phyloP scores from a whole-genome alignment of 1,284 basidiomycete genomes.

The Melampsora abietis-canadensis region DNA sequence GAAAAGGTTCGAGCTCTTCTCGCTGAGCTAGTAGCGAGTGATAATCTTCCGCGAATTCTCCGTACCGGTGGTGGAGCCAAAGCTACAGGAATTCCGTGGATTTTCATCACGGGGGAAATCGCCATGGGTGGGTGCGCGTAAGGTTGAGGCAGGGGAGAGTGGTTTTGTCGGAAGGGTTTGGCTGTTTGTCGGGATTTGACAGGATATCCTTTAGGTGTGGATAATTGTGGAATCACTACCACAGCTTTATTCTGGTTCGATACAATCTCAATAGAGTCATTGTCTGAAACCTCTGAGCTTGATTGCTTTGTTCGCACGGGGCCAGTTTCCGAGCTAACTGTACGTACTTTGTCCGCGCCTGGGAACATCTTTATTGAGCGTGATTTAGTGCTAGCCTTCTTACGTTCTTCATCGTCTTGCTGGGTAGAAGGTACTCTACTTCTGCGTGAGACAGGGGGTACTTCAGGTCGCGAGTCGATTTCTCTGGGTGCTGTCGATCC shows the following conservation, averaged over 20 bases:
- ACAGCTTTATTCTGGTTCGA: neutral
- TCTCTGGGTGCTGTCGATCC: too few species aligned
- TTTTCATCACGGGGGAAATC: neutral
- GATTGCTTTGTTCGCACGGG: too few species aligned
- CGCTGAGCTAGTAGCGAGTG: slow-evolving; percentile 33
- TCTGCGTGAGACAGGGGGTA: too few species aligned
- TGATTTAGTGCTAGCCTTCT: too few species aligned
- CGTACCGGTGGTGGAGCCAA: slow-evolving; percentile 4
- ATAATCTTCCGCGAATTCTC: slow-evolving; percentile 25
- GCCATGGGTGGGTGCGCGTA: slow-evolving; percentile 2
- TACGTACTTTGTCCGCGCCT: too few species aligned
- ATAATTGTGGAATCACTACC: neutral
- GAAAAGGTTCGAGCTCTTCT: slow-evolving; percentile 12
- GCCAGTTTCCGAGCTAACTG: too few species aligned
- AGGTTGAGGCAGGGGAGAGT: neutral
- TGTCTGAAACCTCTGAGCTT: neutral
- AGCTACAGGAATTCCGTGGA: neutral
- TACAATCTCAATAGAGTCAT: neutral
- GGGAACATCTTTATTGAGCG: too few species aligned
- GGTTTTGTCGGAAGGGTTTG: neutral
- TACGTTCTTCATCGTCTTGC: too few species aligned
- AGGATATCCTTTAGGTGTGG: neutral
- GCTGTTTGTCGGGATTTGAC: neutral
- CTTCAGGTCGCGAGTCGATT: too few species aligned
- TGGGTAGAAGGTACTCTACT: too few species aligned